phyloP scores from a whole-genome alignment of 2,329 filamentous ascomycete genomes.

The Beauveria brongniartii region DNA sequence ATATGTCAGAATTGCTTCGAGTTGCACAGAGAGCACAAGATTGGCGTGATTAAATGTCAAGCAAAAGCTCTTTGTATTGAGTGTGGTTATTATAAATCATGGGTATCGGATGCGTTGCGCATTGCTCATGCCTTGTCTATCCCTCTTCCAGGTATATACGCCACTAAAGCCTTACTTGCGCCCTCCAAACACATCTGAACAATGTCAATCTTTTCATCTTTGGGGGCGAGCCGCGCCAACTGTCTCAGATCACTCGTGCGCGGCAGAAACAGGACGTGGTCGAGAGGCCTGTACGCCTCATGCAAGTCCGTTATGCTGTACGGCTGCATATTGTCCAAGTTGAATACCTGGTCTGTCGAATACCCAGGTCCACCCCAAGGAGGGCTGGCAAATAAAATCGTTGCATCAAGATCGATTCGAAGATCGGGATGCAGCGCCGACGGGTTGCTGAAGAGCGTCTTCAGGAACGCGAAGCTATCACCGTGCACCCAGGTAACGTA shows the following conservation, averaged over 20 bases:
- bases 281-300: slow-evolving; percentile 49
- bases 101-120: background rate
- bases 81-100: background rate
- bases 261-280: slow-evolving; percentile 72
- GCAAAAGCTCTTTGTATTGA: background rate
- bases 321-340: slow-evolving; percentile 79
- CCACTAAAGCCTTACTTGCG: slow-evolving; percentile 75
- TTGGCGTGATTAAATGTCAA: background rate
- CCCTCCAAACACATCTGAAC: slow-evolving; percentile 89
- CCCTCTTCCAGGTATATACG: slow-evolving; percentile 41
- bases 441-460: slow-evolving; percentile 30
- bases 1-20: background rate
- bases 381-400: slow-evolving; percentile 49
- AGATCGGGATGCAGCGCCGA: slow-evolving; percentile 30
- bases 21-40: background rate
- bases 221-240: slow-evolving; percentile 51
- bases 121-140: background rate
- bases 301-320: slow-evolving; percentile 64
- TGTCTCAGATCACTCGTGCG: slow-evolving; percentile 77
- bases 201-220: slow-evolving; percentile 55
- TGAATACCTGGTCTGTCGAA: slow-evolving; percentile 60
- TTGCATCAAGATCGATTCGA: slow-evolving; percentile 31
- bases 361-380: slow-evolving; percentile 55
- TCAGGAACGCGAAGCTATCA: slow-evolving; percentile 73
- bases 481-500: slow-evolving; percentile 78